Percentiles rank a stretch among this genome's conserved stretches.
Evolutionary conservation across 306 rosid species (phyloP).

Genomic region (Cucurbita argyrosperma): DNA sequence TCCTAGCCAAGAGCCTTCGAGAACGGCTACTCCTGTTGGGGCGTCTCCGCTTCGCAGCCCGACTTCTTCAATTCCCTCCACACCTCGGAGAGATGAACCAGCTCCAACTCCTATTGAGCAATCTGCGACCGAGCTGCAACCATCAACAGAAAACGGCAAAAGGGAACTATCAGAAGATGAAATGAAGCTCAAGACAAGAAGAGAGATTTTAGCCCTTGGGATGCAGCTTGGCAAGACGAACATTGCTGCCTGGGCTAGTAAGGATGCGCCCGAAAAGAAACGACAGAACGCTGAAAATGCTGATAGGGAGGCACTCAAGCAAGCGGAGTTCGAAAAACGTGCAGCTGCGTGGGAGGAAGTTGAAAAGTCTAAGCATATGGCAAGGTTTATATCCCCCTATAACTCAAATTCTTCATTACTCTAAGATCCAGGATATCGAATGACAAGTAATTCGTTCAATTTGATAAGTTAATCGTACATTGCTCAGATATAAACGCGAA

Average conservation of each 20-base stretch:
- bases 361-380: conserved; percentile 65
- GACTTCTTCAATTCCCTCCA: conserved; percentile 63
- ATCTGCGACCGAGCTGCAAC: conserved; percentile 17
- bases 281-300: conserved; percentile 16
- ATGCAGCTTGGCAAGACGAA: conserved; percentile 83
- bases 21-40: conserved; percentile 77
- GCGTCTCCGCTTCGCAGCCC: conserved; percentile 82
- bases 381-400: conserved; percentile 37
- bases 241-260: conserved; percentile 93
- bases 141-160: conserved; percentile 19
- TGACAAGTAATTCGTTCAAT: neutral
- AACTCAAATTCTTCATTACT: neutral
- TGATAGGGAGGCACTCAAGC: conserved; percentile 28
- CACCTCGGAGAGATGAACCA: conserved; percentile 65
- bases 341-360: conserved; percentile 87
- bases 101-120: conserved; percentile 51
- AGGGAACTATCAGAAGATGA: conserved; percentile 68
- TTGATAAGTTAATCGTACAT: conserved; percentile 1
- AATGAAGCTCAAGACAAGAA: conserved; percentile 67
- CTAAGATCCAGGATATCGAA: neutral
- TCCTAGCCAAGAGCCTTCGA: conserved; percentile 86
- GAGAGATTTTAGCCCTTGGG: conserved; percentile 87
- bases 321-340: conserved; percentile 56
- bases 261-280: conserved; percentile 44
- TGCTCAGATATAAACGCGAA: conserved; percentile 65